Conservation (phyloP, 2,329 filamentous ascomycete genomes). For the Neonectria faginata region DNA sequence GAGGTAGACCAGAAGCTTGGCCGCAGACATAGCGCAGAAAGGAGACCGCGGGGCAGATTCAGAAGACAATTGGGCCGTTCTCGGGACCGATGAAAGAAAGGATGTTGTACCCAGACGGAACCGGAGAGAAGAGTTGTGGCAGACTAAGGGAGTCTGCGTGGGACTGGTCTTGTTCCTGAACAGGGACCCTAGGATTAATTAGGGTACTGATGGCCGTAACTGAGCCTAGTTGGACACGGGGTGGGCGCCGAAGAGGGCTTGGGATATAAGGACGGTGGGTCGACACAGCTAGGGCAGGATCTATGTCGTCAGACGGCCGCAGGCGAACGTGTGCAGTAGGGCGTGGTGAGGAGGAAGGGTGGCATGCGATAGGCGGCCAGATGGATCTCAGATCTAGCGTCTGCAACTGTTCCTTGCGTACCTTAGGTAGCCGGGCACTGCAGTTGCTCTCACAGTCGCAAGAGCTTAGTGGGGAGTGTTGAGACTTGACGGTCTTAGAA, state of each 20-base stretch:
- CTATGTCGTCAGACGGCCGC: conserved; percentile 3
- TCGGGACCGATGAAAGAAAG: conserved; percentile 1
- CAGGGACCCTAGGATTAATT: conserved; percentile 1
- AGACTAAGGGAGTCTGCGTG: conserved; percentile 6
- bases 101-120: conserved; percentile 1
- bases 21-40: conserved; percentile 47
- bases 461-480: background rate
- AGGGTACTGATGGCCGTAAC: background rate
- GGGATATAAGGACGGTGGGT: conserved; percentile 20
- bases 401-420: background rate
- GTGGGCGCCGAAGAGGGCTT: background rate
- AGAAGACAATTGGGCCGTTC: conserved; percentile 2
- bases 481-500: too few relatives aligned
- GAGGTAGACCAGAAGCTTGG: conserved; percentile 75
- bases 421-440: background rate
- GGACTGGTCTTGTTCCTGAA: conserved; percentile 4
- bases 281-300: conserved; percentile 8
- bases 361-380: background rate
- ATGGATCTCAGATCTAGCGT: conserved; percentile 14
- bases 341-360: conserved; percentile 1
- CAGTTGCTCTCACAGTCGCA: background rate
- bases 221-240: conserved; percentile 11
- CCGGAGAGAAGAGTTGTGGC: conserved; percentile 9
- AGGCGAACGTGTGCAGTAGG: background rate
- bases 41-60: conserved; percentile 1